These are phyloP conservation scores for Penicillium simplicissimum DNA, from an alignment of 495 filamentous ascomycete genomes.

Conservation along the genomic window DNA sequence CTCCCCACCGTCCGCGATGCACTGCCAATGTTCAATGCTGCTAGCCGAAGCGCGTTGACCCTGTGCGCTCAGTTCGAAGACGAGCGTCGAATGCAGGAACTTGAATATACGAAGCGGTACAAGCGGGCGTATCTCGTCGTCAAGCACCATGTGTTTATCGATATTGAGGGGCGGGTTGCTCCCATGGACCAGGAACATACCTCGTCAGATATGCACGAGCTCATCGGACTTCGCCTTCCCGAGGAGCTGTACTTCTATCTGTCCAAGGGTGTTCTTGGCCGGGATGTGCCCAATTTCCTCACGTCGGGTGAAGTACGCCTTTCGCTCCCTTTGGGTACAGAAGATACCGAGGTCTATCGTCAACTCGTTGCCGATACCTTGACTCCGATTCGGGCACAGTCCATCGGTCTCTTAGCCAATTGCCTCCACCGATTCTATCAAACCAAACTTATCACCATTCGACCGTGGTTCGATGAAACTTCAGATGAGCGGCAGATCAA, in stretches of 20 bases:
- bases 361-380: constrained; percentile 72
- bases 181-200: constrained; percentile 67
- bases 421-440: constrained; percentile 79
- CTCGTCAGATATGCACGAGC: constrained; percentile 80
- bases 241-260: constrained; percentile 93
- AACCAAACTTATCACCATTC: constrained; percentile 70
- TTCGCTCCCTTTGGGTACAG: constrained; percentile 76
- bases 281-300: constrained; percentile 78
- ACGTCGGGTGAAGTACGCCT: constrained; percentile 74
- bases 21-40: constrained; percentile 67
- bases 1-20: constrained; percentile 62
- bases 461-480: constrained; percentile 81
- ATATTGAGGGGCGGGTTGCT: constrained; percentile 69
- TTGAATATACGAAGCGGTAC: constrained; percentile 80
- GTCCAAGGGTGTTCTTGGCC: constrained; percentile 74
- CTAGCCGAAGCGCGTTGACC: constrained; percentile 60
- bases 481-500: constrained; percentile 63
- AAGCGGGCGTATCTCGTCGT: constrained; percentile 79
- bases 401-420: constrained; percentile 73
- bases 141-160: constrained; percentile 82
- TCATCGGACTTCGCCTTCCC: constrained; percentile 85
- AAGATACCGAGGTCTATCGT: constrained; percentile 76
- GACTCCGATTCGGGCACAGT: constrained; percentile 67
- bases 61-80: constrained; percentile 71
- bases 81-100: constrained; percentile 65